phyloP scores from a whole-genome alignment of 495 filamentous ascomycete species.

The Aspergillus nidulans region DNA sequence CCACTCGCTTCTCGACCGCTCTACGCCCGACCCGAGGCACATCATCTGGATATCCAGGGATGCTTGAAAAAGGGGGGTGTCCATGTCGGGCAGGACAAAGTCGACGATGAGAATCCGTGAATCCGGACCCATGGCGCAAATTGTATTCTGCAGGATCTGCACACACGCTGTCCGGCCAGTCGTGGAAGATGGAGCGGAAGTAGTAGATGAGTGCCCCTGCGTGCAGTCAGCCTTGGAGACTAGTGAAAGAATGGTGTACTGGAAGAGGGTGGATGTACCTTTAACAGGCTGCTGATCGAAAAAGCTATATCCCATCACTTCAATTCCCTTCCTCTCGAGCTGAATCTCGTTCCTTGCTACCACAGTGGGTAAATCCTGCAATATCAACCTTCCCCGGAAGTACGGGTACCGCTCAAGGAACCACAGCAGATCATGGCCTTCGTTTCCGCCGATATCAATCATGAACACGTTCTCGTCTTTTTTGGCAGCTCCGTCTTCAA shows the following conservation, averaged over 20 bases:
- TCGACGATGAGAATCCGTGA: slow-evolving; percentile 38
- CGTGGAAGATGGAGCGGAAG: slow-evolving; percentile 43
- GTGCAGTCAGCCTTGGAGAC: background rate
- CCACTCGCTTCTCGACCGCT: slow-evolving; percentile 39
- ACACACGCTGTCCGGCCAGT: slow-evolving; percentile 41
- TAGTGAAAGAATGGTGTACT: background rate
- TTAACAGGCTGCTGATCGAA: slow-evolving; percentile 32
- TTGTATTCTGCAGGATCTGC: slow-evolving; percentile 32
- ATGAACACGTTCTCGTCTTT: slow-evolving; percentile 29
- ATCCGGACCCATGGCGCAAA: slow-evolving; percentile 33
- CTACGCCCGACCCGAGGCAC: slow-evolving; percentile 38
- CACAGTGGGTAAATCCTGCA: slow-evolving; percentile 36
- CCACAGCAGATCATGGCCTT: slow-evolving; percentile 34
- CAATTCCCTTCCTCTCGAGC: slow-evolving; percentile 11
- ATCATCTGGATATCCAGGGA: slow-evolving; percentile 45
- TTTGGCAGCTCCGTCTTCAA: slow-evolving; percentile 8
- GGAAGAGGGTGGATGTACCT: slow-evolving; percentile 8
- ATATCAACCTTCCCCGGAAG: slow-evolving; percentile 21
- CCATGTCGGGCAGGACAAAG: slow-evolving; percentile 34
- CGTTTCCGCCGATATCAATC: slow-evolving; percentile 40
- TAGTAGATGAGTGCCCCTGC: slow-evolving; percentile 36
- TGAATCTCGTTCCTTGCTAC: slow-evolving; percentile 12
- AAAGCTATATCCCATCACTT: slow-evolving; percentile 33
- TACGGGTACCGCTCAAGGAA: slow-evolving; percentile 22
- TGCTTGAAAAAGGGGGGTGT: slow-evolving; percentile 28